Percentiles rank a stretch among this genome's conserved stretches.
Conservation (phyloP, 148 eudicot genomes). For the Rhododendron ovatum region DNA sequence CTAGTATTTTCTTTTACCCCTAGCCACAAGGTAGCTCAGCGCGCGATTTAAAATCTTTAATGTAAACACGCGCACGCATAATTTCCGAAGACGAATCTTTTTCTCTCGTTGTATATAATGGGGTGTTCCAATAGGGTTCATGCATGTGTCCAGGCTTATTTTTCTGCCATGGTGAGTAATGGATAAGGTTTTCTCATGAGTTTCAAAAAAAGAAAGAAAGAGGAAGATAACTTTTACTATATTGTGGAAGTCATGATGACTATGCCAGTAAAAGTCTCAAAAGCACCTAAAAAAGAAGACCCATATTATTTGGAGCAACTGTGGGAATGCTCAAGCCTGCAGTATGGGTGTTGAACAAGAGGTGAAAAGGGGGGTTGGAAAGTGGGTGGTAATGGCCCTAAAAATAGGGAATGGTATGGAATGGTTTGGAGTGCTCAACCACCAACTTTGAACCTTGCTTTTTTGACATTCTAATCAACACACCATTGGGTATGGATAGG, state of each 20-base stretch:
- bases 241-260: conserved; percentile 17
- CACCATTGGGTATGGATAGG: neutral
- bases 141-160: neutral
- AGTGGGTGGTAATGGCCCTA: conserved; percentile 14
- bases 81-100: neutral
- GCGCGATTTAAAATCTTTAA: too few relatives aligned
- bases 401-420: conserved; percentile 6
- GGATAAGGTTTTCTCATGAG: neutral
- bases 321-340: neutral
- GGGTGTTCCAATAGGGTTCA: neutral
- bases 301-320: neutral
- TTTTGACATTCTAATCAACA: conserved; percentile 4
- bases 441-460: neutral
- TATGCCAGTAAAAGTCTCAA: neutral
- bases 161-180: neutral
- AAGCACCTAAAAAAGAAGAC: conserved; percentile 12
- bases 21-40: neutral
- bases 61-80: neutral
- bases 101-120: neutral
- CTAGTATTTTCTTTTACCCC: neutral
- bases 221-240: neutral
- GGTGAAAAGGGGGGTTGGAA: neutral
- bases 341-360: conserved; percentile 2
- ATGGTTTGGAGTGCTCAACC: conserved; percentile 16
- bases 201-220: neutral